Evolutionary conservation across 768 basidiomycete genomes (phyloP).

Genomic region (Candolleomyces aberdarensis): DNA sequence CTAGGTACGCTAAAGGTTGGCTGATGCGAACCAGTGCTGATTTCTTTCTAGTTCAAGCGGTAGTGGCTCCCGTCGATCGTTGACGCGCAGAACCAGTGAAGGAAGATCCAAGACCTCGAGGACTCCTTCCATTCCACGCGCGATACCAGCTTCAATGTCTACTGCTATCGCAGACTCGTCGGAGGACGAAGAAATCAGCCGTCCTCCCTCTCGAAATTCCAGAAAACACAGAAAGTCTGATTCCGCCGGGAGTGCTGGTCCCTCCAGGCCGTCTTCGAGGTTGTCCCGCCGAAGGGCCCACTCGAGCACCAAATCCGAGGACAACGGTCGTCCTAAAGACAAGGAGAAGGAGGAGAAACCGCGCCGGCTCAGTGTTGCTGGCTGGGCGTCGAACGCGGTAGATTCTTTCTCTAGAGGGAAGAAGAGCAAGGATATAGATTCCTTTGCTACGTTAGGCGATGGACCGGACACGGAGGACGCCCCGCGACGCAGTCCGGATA

Average conservation of each 20-base stretch:
- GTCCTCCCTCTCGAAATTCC: conserved; percentile 22
- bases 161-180: conserved; percentile 25
- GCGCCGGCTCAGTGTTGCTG: conserved; percentile 47
- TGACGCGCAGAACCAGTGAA: conserved; percentile 1
- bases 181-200: conserved; percentile 27
- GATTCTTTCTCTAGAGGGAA: conserved; percentile 53
- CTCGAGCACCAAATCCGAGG: conserved; percentile 40
- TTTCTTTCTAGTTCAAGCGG: neutral
- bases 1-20: conserved; percentile 39
- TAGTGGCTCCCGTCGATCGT: neutral
- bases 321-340: conserved; percentile 17
- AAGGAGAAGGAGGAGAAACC: conserved; percentile 37
- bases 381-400: conserved; percentile 69
- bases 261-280: conserved; percentile 51
- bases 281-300: conserved; percentile 64
- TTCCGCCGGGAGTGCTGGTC: conserved; percentile 37
- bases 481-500: conserved; percentile 17
- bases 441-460: conserved; percentile 55
- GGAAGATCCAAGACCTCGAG: neutral
- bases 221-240: conserved; percentile 33
- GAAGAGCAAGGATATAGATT: conserved; percentile 54
- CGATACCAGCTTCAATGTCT: neutral
- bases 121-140: neutral
- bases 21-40: neutral
- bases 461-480: conserved; percentile 31